Conservation (phyloP, 345 rosid genomes). For the Euphorbia tirucalli region DNA sequence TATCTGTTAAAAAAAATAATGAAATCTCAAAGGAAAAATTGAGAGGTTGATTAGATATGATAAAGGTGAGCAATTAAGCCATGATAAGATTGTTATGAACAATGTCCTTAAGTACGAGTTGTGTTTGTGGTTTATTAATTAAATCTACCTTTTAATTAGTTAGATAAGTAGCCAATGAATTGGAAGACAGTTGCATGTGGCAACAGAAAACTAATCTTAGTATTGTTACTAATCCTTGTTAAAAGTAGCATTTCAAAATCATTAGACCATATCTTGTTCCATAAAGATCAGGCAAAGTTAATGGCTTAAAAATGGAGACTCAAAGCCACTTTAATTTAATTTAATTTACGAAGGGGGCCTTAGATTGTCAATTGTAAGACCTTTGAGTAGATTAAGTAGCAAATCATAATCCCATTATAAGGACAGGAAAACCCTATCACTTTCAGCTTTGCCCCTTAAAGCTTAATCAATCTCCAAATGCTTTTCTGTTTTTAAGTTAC, state of each 20-base stretch:
- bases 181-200: slow-evolving; percentile 4
- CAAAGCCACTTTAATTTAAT: neutral
- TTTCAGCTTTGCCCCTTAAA: neutral
- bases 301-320: neutral
- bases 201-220: slow-evolving; percentile 6
- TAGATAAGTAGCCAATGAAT: neutral
- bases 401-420: neutral
- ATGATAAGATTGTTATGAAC: neutral
- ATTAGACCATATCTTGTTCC: slow-evolving; percentile 4
- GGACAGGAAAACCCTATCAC: slow-evolving; percentile 1
- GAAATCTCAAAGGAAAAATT: neutral
- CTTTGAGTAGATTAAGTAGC: neutral
- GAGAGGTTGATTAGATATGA: neutral
- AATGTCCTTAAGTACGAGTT: too few relatives aligned
- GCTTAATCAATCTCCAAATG: too few relatives aligned
- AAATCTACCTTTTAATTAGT: neutral
- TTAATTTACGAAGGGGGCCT: neutral
- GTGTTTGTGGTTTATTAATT: too few relatives aligned
- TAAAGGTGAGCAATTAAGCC: neutral
- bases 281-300: slow-evolving; percentile 7
- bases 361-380: neutral
- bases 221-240: too few relatives aligned
- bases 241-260: neutral
- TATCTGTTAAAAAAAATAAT: too few relatives aligned
- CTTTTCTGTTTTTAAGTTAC: too few relatives aligned